A percentile compares a stretch with the other conserved stretches of the same genome.
phyloP scores from a whole-genome alignment of 2,329 filamentous ascomycete genomes.

The Pleoardoris graminearum region DNA sequence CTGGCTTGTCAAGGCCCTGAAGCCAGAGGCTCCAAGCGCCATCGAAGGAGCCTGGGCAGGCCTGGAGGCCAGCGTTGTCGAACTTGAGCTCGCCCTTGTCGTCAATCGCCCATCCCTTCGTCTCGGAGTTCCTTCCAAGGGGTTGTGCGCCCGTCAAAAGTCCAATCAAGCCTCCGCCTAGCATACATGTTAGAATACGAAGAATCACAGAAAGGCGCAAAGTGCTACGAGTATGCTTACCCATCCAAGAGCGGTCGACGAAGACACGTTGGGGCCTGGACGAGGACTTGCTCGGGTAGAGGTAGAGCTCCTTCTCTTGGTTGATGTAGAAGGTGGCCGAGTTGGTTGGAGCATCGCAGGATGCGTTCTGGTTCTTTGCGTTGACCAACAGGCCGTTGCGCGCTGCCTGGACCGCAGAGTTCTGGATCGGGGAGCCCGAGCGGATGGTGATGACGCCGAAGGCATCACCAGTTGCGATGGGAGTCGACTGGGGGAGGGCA shows the following conservation, averaged over 20 bases:
- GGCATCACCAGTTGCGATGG: slow-evolving; percentile 32
- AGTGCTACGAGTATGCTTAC: slow-evolving; percentile 41
- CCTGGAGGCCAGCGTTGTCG: slow-evolving; percentile 51
- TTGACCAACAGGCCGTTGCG: slow-evolving; percentile 51
- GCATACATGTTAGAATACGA: slow-evolving; percentile 30
- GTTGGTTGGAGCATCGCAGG: slow-evolving; percentile 49
- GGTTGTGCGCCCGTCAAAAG: slow-evolving; percentile 55
- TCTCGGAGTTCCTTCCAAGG: slow-evolving; percentile 50
- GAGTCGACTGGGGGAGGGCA: slow-evolving; percentile 23
- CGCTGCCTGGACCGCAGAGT: slow-evolving; percentile 51
- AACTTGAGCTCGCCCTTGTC: slow-evolving; percentile 54
- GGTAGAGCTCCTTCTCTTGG: slow-evolving; percentile 49
- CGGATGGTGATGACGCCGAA: slow-evolving; percentile 58
- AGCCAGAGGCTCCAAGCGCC: slow-evolving; percentile 43
- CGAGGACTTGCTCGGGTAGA: slow-evolving; percentile 50
- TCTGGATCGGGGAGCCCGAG: slow-evolving; percentile 56
- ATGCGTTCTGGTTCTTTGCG: slow-evolving; percentile 50
- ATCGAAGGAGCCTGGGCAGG: slow-evolving; percentile 56
- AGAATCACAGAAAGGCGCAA: not conserved
- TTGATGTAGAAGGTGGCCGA: slow-evolving; percentile 59
- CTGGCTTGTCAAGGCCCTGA: slow-evolving; percentile 19
- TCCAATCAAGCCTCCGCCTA: slow-evolving; percentile 50
- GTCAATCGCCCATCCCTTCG: slow-evolving; percentile 54
- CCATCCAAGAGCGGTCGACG: slow-evolving; percentile 63
- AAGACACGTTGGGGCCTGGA: slow-evolving; percentile 55